Percentiles rank a stretch among this genome's conserved stretches.
Evolutionary conservation across 1,139 yeast genomes (phyloP).

Genomic region (Petasospora fabianii): DNA sequence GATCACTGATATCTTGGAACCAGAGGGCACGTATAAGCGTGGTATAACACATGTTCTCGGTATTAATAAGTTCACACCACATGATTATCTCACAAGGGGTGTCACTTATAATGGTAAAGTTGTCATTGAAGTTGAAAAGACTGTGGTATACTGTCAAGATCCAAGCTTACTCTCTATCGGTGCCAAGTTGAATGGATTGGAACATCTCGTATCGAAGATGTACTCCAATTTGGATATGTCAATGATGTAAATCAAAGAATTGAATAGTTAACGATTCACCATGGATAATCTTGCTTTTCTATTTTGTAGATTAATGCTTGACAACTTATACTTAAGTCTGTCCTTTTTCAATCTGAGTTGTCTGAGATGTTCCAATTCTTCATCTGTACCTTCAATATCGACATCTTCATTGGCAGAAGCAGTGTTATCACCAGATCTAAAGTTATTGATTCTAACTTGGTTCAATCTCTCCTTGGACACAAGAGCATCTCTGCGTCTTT

Average conservation of each 20-base stretch:
- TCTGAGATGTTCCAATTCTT: conserved; percentile 35
- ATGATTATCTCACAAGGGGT: conserved; percentile 33
- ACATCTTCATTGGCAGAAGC: conserved; percentile 4
- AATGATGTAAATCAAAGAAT: conserved; percentile 19
- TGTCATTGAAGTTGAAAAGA: conserved; percentile 39
- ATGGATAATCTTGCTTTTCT: conserved; percentile 22
- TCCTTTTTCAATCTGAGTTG: conserved; percentile 35
- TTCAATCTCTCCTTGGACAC: conserved; percentile 34
- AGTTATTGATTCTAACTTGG: conserved; percentile 29
- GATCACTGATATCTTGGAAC: conserved; percentile 19
- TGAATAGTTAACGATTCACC: conserved; percentile 10
- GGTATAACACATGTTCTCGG: conserved; percentile 21
- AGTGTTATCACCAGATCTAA: conserved; percentile 10
- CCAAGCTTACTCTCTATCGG: conserved; percentile 41
- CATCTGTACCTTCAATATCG: conserved; percentile 29
- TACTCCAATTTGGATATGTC: conserved; percentile 30
- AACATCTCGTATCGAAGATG: conserved; percentile 32
- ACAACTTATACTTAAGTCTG: conserved; percentile 33
- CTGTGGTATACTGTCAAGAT: conserved; percentile 41
- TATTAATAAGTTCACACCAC: conserved; percentile 24
- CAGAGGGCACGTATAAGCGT: conserved; percentile 8
- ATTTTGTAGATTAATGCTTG: conserved; percentile 30
- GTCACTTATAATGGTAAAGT: conserved; percentile 37
- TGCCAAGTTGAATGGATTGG: conserved; percentile 37
- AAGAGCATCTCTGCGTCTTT: conserved; percentile 31